Evolutionary conservation across 768 basidiomycete genomes (phyloP).

Genomic region (Clitopilus hobsonii): DNA sequence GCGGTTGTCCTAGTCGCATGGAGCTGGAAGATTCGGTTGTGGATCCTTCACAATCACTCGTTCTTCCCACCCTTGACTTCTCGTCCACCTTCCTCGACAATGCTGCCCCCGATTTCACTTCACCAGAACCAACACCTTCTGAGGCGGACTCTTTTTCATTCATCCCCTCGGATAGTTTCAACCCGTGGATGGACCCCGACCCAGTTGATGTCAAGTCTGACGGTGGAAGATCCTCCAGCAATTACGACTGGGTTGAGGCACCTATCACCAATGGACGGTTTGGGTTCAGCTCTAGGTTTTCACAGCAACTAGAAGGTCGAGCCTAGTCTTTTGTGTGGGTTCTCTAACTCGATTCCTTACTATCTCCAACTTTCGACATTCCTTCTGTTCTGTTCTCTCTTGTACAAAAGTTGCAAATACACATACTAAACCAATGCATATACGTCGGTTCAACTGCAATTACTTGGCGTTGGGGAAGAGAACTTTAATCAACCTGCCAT

Average conservation of each 20-base stretch:
- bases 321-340: background rate
- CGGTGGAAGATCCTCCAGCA: conserved; percentile 7
- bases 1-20: conserved; percentile 7
- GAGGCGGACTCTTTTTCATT: conserved; percentile 3
- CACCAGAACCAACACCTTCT: conserved; percentile 7
- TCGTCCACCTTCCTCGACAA: conserved; percentile 42
- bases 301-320: background rate
- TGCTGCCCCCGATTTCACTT: conserved; percentile 5
- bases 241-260: conserved; percentile 21
- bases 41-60: conserved; percentile 63
- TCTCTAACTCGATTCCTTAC: background rate
- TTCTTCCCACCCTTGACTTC: conserved; percentile 76
- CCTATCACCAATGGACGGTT: conserved; percentile 29
- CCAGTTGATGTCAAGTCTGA: conserved; percentile 14
- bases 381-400: background rate
- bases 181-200: conserved; percentile 25
- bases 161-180: conserved; percentile 19
- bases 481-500: too few species aligned
- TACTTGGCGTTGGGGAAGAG: background rate
- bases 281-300: conserved; percentile 37
- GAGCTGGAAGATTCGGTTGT: conserved; percentile 16
- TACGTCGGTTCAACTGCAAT: background rate
- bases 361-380: background rate
- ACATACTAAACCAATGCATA: background rate
- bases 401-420: background rate